Conservation (phyloP, 352 stramenopile species). For the Phytophthora pini region DNA sequence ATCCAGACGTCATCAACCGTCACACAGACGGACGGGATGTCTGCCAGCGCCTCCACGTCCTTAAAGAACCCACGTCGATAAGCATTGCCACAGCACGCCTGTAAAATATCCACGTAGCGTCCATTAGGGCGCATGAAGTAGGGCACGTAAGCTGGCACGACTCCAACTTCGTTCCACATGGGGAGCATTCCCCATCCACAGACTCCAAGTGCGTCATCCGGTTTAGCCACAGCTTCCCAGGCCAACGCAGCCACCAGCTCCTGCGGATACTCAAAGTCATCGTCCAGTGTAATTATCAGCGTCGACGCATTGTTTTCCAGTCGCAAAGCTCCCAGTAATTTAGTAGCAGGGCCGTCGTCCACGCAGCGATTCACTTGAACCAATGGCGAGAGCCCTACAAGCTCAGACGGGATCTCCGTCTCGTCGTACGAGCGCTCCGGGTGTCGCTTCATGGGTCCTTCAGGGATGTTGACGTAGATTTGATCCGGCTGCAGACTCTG, state of each 20-base stretch:
- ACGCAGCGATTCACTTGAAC: conserved; percentile 77
- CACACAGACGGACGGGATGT: conserved; percentile 74
- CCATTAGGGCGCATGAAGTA: conserved; percentile 82
- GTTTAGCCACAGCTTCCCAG: conserved; percentile 69
- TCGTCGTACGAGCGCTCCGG: conserved; percentile 81
- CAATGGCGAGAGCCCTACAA: conserved; percentile 52
- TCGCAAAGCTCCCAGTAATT: conserved; percentile 70
- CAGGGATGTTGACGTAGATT: conserved; percentile 83
- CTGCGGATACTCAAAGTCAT: conserved; percentile 84
- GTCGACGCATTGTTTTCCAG: conserved; percentile 65
- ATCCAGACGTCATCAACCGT: conserved; percentile 89
- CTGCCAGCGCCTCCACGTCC: conserved; percentile 68
- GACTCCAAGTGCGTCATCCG: conserved; percentile 69
- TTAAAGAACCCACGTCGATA: conserved; percentile 81
- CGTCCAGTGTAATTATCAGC: conserved; percentile 83
- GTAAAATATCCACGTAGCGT: conserved; percentile 80
- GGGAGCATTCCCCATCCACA: conserved; percentile 85
- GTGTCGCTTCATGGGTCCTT: conserved; percentile 77
- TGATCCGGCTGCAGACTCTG: conserved; percentile 74
- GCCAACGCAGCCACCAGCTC: conserved; percentile 66
- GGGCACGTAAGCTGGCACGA: conserved; percentile 81
- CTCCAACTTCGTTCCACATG: conserved; percentile 74
- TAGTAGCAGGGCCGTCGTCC: conserved; percentile 83
- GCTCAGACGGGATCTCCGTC: conserved; percentile 55
- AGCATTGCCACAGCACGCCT: conserved; percentile 73